Percentiles rank a stretch among this genome's conserved stretches.
These are phyloP conservation scores for Petunia secreta DNA, from an alignment of 257 asterid species.

Conservation along the genomic window DNA sequence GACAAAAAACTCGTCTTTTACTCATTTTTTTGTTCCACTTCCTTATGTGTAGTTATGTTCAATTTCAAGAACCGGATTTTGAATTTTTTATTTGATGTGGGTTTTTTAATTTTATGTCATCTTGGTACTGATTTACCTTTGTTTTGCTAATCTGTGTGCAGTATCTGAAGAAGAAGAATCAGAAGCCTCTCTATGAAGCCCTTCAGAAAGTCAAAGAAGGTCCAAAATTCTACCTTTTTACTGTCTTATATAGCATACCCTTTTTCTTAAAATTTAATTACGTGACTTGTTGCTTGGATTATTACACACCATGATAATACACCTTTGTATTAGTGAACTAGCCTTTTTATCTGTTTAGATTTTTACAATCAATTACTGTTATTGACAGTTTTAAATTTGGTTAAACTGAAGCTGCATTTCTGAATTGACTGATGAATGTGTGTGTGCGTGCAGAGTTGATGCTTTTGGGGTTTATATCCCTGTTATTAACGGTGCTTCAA, in stretches of 20 bases:
- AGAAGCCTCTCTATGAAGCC: slow-evolving; percentile 77
- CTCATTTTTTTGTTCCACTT: not conserved
- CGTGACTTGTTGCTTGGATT: not conserved
- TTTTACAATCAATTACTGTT: not conserved
- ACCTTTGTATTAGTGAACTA: not conserved
- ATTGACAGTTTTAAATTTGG: not conserved
- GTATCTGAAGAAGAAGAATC: slow-evolving; percentile 71
- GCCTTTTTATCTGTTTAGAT: not conserved
- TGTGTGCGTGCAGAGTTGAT: slow-evolving; percentile 59
- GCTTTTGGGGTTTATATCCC: slow-evolving; percentile 85
- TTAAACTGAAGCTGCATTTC: not conserved
- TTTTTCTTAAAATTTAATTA: not conserved
- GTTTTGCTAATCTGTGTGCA: slow-evolving; percentile 38
- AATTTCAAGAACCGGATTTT: not conserved
- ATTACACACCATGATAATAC: too few species aligned
- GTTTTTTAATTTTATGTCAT: not conserved
- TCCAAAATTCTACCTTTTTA: slow-evolving; percentile 19
- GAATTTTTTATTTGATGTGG: not conserved
- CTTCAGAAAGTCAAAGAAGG: slow-evolving; percentile 84
- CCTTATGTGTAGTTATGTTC: not conserved
- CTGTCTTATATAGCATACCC: not conserved
- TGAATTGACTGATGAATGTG: slow-evolving; percentile 29
- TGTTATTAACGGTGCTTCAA: slow-evolving; percentile 75
- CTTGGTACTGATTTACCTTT: not conserved
- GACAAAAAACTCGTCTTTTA: too few species aligned